Conservation (phyloP, 1,284 basidiomycete species). For the Cutaneotrichosporon sp. region DNA sequence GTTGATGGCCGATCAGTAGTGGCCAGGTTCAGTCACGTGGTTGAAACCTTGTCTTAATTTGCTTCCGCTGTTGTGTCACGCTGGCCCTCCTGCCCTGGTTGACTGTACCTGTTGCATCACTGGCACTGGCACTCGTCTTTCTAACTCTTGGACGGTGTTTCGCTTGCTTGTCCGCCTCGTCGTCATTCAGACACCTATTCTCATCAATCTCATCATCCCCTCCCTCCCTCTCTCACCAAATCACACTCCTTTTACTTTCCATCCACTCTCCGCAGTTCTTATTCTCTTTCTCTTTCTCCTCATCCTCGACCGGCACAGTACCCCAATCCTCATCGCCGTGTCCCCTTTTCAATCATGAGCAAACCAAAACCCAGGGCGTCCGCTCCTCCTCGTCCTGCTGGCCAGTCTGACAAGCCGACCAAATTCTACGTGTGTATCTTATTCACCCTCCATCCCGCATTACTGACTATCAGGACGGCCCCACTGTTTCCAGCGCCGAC, state of each 20-base stretch:
- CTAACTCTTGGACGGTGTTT: no score
- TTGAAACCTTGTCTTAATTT: not conserved
- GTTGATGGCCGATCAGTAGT: no score
- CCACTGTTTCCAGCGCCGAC: not conserved
- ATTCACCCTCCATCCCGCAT: not conserved
- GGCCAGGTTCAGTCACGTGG: not conserved
- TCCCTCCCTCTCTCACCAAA: not conserved
- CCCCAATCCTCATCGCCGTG: not conserved
- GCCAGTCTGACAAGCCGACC: not conserved
- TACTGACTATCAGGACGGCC: not conserved
- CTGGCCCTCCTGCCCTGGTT: not conserved
- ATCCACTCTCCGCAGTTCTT: no score
- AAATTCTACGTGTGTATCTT: slow-evolving; percentile 17
- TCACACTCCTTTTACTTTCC: not conserved
- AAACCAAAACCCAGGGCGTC: slow-evolving; percentile 2
- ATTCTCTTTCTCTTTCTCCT: no score
- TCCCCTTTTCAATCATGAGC: not conserved
- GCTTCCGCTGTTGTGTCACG: not conserved
- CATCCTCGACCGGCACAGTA: not conserved
- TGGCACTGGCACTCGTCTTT: no score
- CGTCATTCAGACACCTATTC: no score
- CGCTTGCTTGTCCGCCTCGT: no score
- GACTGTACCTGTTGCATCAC: no score
- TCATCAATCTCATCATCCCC: not conserved
- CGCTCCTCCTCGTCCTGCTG: not conserved